Conservation (phyloP, 2,329 filamentous ascomycete species). For the Colletotrichum tanaceti region DNA sequence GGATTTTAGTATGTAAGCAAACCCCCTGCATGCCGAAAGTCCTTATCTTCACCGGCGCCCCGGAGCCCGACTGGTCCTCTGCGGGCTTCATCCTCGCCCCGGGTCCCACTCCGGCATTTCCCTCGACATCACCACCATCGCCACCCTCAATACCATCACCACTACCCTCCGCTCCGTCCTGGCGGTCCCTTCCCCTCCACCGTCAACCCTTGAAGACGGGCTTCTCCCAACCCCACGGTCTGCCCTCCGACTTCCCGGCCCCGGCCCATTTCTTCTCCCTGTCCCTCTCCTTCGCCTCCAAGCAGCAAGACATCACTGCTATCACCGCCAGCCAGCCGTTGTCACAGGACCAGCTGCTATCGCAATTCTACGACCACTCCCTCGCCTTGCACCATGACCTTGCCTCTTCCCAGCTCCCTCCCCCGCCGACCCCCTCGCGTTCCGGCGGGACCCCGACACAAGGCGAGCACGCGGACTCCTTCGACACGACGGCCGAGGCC, state of each 20-base stretch:
- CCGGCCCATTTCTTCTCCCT: constrained; percentile 61
- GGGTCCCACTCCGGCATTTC: not conserved
- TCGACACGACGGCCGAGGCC: constrained; percentile 43
- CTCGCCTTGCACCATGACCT: constrained; percentile 76
- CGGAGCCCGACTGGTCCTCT: constrained; percentile 45
- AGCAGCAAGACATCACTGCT: constrained; percentile 23
- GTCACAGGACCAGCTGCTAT: constrained; percentile 51
- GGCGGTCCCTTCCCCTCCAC: constrained; percentile 66
- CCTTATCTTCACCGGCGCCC: constrained; percentile 54
- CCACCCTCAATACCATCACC: not conserved
- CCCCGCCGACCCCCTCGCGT: not conserved
- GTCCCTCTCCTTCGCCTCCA: constrained; percentile 45
- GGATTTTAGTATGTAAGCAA: not conserved
- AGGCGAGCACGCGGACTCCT: constrained; percentile 9
- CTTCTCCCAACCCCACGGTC: constrained; percentile 62
- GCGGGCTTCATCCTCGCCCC: constrained; percentile 46
- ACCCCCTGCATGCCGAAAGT: constrained; percentile 47
- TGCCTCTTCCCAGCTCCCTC: constrained; percentile 68
- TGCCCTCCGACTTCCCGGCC: constrained; percentile 45
- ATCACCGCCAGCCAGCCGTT: not conserved
- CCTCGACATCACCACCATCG: not conserved
- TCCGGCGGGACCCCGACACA: constrained; percentile 34
- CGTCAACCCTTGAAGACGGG: constrained; percentile 61
- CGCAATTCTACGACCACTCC: constrained; percentile 83
- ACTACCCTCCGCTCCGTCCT: constrained; percentile 51